Percentiles rank a stretch among this genome's conserved stretches.
Conservation (phyloP, 192 early-diverging fungal genomes). For the Linderina pennispora region DNA sequence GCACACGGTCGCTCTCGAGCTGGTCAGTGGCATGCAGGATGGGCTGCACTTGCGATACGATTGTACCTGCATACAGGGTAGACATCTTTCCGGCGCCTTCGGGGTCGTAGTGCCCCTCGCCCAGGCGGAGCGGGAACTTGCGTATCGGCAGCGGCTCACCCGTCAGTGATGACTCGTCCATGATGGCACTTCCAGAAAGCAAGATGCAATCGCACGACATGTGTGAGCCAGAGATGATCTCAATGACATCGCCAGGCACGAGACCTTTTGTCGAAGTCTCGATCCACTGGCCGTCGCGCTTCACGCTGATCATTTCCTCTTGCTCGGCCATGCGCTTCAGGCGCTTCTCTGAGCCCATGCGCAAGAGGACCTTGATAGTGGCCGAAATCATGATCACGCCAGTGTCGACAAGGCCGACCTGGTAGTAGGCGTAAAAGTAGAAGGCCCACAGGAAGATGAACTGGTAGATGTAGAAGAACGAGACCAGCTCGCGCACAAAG, state of each 20-base stretch:
- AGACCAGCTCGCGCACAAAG: slow-evolving; percentile 49
- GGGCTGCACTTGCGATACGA: slow-evolving; percentile 46
- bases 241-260: slow-evolving; percentile 58
- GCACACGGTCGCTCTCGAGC: slow-evolving; percentile 13
- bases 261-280: slow-evolving; percentile 47
- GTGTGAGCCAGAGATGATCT: slow-evolving; percentile 26
- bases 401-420: slow-evolving; percentile 52
- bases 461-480: slow-evolving; percentile 50
- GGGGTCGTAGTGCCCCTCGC: slow-evolving; percentile 37
- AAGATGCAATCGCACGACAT: slow-evolving; percentile 62
- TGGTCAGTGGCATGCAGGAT: slow-evolving; percentile 13
- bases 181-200: slow-evolving; percentile 56
- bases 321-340: slow-evolving; percentile 53
- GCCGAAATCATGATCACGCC: slow-evolving; percentile 48
- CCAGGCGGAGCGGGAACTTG: slow-evolving; percentile 58
- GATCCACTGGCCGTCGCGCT: slow-evolving; percentile 57
- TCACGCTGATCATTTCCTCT: slow-evolving; percentile 30
- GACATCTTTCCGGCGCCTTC: slow-evolving; percentile 47
- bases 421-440: slow-evolving; percentile 51
- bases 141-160: slow-evolving; percentile 69
- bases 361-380: slow-evolving; percentile 47
- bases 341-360: slow-evolving; percentile 39
- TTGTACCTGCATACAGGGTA: slow-evolving; percentile 60
- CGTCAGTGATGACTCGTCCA: slow-evolving; percentile 65
- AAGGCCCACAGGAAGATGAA: slow-evolving; percentile 52